phyloP scores from a whole-genome alignment of 1,139 yeast genomes.

The Yamadazyma diddensiae region DNA sequence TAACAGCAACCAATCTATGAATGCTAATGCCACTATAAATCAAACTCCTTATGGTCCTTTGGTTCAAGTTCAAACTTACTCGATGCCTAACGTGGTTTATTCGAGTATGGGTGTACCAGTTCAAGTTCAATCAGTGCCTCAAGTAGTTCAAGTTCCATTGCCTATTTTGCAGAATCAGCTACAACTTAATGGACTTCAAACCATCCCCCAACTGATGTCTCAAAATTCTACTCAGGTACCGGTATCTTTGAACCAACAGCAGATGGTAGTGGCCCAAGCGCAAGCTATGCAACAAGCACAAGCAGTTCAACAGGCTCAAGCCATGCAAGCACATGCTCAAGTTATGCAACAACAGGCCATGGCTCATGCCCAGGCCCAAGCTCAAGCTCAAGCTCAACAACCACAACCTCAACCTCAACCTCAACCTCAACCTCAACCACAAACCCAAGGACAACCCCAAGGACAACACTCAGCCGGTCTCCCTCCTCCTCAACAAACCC shows the following conservation, averaged over 20 bases:
- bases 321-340: conserved; percentile 6
- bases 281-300: conserved; percentile 10
- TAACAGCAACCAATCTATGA: background rate
- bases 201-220: conserved; percentile 4
- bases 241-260: conserved; percentile 11
- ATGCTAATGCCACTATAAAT: conserved; percentile 13
- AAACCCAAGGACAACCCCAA: background rate
- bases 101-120: conserved; percentile 17
- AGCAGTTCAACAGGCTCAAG: conserved; percentile 4
- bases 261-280: conserved; percentile 11
- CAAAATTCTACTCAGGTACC: conserved; percentile 7
- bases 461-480: background rate
- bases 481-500: background rate
- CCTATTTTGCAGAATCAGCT: conserved; percentile 14
- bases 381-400: conserved; percentile 8
- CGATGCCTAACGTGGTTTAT: conserved; percentile 16
- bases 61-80: conserved; percentile 31
- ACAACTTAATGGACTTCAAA: conserved; percentile 9
- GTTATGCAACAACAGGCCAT: conserved; percentile 8
- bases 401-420: conserved; percentile 6
- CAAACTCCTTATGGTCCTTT: conserved; percentile 38
- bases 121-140: conserved; percentile 17
- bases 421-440: conserved; percentile 3
- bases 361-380: conserved; percentile 8
- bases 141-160: conserved; percentile 17